Evolutionary conservation across 805 yeast species (phyloP), one percentile per base, ranked within the genome.

Genomic region (Sungouiozyma ichnusensis): DNA sequence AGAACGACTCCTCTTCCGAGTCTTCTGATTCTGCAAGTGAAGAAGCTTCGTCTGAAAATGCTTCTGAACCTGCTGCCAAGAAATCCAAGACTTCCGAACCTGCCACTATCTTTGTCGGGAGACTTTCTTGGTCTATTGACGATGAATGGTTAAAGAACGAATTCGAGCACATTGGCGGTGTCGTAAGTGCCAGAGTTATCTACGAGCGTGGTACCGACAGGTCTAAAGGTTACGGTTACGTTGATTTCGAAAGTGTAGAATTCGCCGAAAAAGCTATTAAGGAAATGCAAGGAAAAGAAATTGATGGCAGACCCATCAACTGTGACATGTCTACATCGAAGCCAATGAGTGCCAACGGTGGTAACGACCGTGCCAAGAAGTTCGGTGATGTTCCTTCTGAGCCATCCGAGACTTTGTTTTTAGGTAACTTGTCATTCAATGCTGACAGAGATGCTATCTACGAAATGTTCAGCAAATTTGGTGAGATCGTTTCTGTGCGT

Each of bases 221-320:
- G 70, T 86, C 96, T 43, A 81, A 90, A 74, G 98, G 98, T 66
- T 90, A 85, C 74, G 94, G 94, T 64, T 92, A 92, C 70, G 96
- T 92, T 65, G 98, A 92, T 65, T 92, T 92, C 62, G 86, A 77
- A 55, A 67, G 73, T 57, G 77, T 76, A 58, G 75, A 76, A 20
- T 71, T 71, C 47, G 98, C 97, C 52, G 87, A 85, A 65, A 81
- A 80, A 66, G 97, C 97, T 8, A 65, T 90, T 47, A 70, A 71
- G 48, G 85, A 81, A 63, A 74, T 73, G 77, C 95, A 87, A 69
- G 97, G 95, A 62, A 78, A 74, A 63, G 97, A 90, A 71, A 81
- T 92, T 53, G 98, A 92, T 57, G 97, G 98, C 57, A 83, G 98
- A 76, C 85, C 94, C 63, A 76, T 92, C 63, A 88, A 88, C 74